Base-by-base conservation (phyloP, 2,329 filamentous ascomycete species). In the Aspergillus jensenii region DNA sequence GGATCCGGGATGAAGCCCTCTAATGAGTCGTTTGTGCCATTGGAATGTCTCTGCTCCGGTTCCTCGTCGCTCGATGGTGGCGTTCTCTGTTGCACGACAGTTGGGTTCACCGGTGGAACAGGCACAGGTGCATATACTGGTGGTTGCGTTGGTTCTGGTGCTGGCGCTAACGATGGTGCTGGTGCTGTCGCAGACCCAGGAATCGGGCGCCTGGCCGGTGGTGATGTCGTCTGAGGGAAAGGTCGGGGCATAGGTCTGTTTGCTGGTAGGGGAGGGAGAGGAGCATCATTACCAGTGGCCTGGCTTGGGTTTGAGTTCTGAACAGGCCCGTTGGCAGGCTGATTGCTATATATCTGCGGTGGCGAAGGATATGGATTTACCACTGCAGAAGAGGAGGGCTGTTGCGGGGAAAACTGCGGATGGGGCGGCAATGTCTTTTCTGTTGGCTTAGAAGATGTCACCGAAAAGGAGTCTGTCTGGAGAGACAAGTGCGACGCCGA, bases 1-100 rank as follows among this genome's bases (percentile, higher is more conserved):
- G 72, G 72, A 21, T 74, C 71, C 4, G 72, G 72, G 33, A 74
- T 73, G 61, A 70, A 73, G 47, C 70, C 67, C 60, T 73, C 67
- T 33, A 71, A 51, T 11, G 69, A 66, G 31, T 66, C 64, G 52
- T 65, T 62, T 47, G 60, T 51, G 23, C 47, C 59, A 57, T 25
- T 63, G 55, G 33, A 60, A 50, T 27, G 58, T 57, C 43, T 56
- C 35, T 59, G 58, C 14, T 56, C 62, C 14, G 58, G 50, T 4
- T 50, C 56, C 31, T 31, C 47, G 31, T 61, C 59, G 50, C 61
- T 63, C 3, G 54, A 49, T 12, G 57, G 57, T 12, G 61, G 56
- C 15, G 55, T 60, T 37, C 56, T 58, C 33, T 52, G 56, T 45
- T 63, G 61, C 33, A 41, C 21, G 27, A 35, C 3, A 15, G 51